Base-by-base conservation (phyloP, 495 filamentous ascomycete species). In the Xylaria telfairii region DNA sequence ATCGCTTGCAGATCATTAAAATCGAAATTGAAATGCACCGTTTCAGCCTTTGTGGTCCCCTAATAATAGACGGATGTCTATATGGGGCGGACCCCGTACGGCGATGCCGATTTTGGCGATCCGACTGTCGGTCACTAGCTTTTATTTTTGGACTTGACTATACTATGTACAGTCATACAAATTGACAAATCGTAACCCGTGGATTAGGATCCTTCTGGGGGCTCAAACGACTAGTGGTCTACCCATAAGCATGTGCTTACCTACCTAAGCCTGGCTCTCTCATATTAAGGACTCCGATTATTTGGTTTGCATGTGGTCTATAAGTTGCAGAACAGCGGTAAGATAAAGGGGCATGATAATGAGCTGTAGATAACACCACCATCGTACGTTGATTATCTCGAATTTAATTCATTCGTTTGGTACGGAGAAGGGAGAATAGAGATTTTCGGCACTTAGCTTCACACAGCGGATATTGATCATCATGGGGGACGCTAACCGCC, bases 141-240 rank as follows among this genome's bases (percentile, higher is more conserved):
- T 51, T 69, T 69, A 69, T 69, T 69, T 69, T 69, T 69, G 67
- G 67, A 62, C 46, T 54, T 13, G 53, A 59, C 49, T 34, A 68
- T 59, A 46, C 65, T 67, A 67, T 54, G 53, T 59, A 69, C 67
- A 69, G 67, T 69, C 67, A 69, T 57, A 47, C 54, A 28, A 62
- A 69, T 69, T 69, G 67, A 69, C 67, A 69, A 69, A 69, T 69
- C 28, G 67, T 17, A 47, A 47, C 30, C 39, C 24, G 51, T 57
- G 37, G 65, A 46, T 67, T 60, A 28, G 39, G 37, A 57, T 67
- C 65, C 64, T 67, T 54, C 37, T 44, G 37, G 51, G 65, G 49
- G 26, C 44, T 51, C 64, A 66, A 54, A 66, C 64, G 34, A 42
- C 34, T 66, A 54, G 64, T 54, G 30, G n/a, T 53, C 30, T 34